Percentiles rank a stretch among this genome's conserved stretches.
phyloP scores from a whole-genome alignment of 352 stramenopile genomes.

The Phytophthora litchii region DNA sequence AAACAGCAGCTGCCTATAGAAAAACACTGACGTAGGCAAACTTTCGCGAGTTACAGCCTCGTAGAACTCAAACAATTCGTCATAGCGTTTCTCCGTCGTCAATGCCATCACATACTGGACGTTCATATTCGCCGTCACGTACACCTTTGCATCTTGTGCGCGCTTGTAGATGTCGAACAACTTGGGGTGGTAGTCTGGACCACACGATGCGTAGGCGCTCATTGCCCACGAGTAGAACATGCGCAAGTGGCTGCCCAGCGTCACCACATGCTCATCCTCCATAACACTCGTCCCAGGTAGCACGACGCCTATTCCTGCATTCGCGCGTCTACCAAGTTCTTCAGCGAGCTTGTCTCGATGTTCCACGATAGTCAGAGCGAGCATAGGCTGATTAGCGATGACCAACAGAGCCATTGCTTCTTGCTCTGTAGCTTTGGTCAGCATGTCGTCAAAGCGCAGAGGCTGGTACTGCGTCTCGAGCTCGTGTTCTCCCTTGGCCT shows the following conservation, averaged over 20 bases:
- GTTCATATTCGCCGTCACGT: constrained; percentile 75
- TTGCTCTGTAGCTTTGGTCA: constrained; percentile 69
- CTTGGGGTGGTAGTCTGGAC: constrained; percentile 28
- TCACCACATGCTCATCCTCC: constrained; percentile 40
- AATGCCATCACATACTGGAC: constrained; percentile 57
- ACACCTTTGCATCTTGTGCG: constrained; percentile 41
- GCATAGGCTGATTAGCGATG: constrained; percentile 29
- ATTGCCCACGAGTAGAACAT: constrained; percentile 78
- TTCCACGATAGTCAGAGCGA: constrained; percentile 55
- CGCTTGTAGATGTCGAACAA: constrained; percentile 61
- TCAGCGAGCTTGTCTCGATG: constrained; percentile 50
- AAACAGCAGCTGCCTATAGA: constrained; percentile 67
- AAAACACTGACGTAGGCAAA: constrained; percentile 59
- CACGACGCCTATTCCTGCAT: constrained; percentile 26
- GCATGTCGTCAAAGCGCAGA: constrained; percentile 58
- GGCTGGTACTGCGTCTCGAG: constrained; percentile 56
- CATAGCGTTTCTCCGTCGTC: constrained; percentile 38
- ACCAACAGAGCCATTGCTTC: constrained; percentile 67
- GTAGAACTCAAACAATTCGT: constrained; percentile 60
- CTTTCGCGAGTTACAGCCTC: constrained; percentile 41
- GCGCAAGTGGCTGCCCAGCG: constrained; percentile 50
- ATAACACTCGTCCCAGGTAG: constrained; percentile 41
- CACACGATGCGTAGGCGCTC: constrained; percentile 41
- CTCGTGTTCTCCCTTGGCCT: constrained; percentile 25
- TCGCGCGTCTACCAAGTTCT: constrained; percentile 34